These are phyloP conservation scores for Daldinia vernicosa DNA, from an alignment of 495 filamentous ascomycete genomes.

Conservation along the genomic window DNA sequence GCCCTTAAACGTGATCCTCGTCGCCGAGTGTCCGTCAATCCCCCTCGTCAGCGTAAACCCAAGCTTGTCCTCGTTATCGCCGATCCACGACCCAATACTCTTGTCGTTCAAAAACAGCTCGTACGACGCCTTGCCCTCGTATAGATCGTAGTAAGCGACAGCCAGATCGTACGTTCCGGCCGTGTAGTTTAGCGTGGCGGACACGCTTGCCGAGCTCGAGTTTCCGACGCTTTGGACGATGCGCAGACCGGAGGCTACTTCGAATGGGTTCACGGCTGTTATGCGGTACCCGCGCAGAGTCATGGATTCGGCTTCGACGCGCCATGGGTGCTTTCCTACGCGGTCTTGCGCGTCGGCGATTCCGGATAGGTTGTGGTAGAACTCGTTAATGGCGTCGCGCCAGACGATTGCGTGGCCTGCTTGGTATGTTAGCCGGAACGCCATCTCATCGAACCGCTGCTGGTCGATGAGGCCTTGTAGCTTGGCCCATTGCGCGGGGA, in stretches of 20 bases:
- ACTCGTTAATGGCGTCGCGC: conserved; percentile 70
- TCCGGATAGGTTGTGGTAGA: conserved; percentile 66
- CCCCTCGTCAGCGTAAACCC: conserved; percentile 65
- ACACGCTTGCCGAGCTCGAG: conserved; percentile 59
- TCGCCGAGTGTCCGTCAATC: conserved; percentile 71
- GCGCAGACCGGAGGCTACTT: conserved; percentile 59
- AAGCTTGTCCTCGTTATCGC: conserved; percentile 64
- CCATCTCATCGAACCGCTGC: conserved; percentile 67
- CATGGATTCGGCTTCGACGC: conserved; percentile 74
- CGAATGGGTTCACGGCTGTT: conserved; percentile 62
- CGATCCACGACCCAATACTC: conserved; percentile 64
- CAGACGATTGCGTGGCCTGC: conserved; percentile 75
- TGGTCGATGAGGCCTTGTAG: conserved; percentile 65
- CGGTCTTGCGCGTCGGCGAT: conserved; percentile 65
- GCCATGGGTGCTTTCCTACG: conserved; percentile 66
- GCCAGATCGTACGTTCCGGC: conserved; percentile 68
- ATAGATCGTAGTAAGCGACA: conserved; percentile 72
- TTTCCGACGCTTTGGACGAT: conserved; percentile 49
- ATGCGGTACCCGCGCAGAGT: conserved; percentile 61
- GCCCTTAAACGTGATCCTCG: conserved; percentile 64
- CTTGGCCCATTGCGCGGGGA: conserved; percentile 62
- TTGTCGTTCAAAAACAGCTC: conserved; percentile 62
- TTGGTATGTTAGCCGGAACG: conserved; percentile 68
- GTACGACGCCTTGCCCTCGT: conserved; percentile 63
- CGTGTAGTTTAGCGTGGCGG: conserved; percentile 54